Base-by-base conservation (phyloP, 768 basidiomycete genomes). In the Amanita subjunquillea region DNA sequence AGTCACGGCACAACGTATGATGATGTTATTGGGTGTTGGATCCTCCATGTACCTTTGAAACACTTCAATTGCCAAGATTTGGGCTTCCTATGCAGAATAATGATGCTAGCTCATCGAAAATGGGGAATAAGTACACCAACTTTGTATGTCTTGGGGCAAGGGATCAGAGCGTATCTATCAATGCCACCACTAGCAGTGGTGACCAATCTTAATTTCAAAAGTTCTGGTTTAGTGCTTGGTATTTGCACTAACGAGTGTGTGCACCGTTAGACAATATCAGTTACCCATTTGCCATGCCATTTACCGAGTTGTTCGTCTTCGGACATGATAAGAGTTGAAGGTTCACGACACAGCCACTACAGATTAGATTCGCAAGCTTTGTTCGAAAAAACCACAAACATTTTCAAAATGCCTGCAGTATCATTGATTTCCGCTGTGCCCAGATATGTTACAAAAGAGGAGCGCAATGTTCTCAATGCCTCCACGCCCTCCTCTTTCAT, bases 401-500 rank as follows among this genome's bases (percentile, higher is more conserved):
- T 17, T 17, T 17, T 17, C 17, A 57, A 51, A 51, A 75, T 77
- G 73, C 69, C 73, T 54, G 58, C 70, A 15, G 62, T 72, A 32
- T 69, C 65, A 15, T 55, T 65, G 54, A 72, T 75, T 52, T 58
- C 56, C 29, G 53, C 60, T 22, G 50, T 74, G 10, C 76, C 76
- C 10, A 51, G 60, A 8, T 75, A 68, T 55, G 64, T 67, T 6
- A 68, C 71, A 12, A 67, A 72, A 7, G 88, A 91, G 48, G 84
- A 91, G 58, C 86, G 91, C 68, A 69, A 71, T 29, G 63, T 67
- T 3, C 62, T 92, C 32, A 74, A 85, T 5, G 78, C 77, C n/a
- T 83, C 86, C 1, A 97, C 95, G 0, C 95, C 95, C 1, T 61
- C 74, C 1, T 89, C 90, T 0, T 96, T 97, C 69, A 72, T 67